A percentile compares a stretch with the other conserved stretches of the same genome.
Evolutionary conservation across 345 rosid species (phyloP).

Genomic region (Populus deltoides): DNA sequence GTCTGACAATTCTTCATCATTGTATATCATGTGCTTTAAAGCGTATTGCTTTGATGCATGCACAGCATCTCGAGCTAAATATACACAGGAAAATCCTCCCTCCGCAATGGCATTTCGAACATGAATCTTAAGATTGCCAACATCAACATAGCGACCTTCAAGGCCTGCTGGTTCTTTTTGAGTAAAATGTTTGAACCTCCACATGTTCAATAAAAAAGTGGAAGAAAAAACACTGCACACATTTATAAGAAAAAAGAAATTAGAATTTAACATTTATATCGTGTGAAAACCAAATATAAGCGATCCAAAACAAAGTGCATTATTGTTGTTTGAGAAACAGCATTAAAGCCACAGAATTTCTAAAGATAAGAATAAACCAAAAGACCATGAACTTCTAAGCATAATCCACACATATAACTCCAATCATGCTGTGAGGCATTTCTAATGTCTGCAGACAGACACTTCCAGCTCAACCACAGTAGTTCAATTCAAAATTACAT

Average conservation of each 20-base stretch:
- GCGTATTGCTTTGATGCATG: constrained; percentile 82
- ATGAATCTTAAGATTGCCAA: constrained; percentile 76
- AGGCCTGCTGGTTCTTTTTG: constrained; percentile 86
- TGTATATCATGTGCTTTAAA: constrained; percentile 89
- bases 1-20: constrained; percentile 77
- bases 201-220: constrained; percentile 46
- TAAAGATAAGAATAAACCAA: no score
- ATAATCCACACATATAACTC: no score
- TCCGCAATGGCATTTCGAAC: constrained; percentile 76
- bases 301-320: no score
- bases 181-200: constrained; percentile 87
- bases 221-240: constrained; percentile 34
- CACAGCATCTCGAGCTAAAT: constrained; percentile 70
- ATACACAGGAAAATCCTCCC: constrained; percentile 95
- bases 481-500: no score
- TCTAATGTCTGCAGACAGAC: no score
- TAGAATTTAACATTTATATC: neutral
- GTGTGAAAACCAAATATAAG: no score
- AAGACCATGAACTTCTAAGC: no score
- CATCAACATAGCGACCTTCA: constrained; percentile 80
- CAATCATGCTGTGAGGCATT: no score
- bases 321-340: no score
- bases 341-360: no score
- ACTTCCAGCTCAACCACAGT: no score
- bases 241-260: neutral